Evolutionary conservation across 352 stramenopile species (phyloP), one percentile per base, ranked within the genome.

Genomic region (Phytopythium kandeliae): DNA sequence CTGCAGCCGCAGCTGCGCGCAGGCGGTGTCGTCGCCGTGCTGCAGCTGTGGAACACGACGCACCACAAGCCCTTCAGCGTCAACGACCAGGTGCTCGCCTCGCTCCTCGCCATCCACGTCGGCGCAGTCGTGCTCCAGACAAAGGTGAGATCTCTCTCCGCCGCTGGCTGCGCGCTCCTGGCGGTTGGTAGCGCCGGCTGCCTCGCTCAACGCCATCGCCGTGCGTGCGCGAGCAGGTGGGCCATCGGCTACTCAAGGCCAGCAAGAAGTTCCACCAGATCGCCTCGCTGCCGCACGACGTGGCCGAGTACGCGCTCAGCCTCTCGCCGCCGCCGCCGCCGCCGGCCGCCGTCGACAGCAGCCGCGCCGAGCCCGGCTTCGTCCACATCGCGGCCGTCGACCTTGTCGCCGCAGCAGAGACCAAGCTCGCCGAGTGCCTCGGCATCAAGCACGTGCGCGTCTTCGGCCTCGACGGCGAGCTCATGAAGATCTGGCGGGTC

Each of bases 21-120:
- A 15, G 28, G 57, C 26, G 68, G 71, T 10, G 75, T 86, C 33
- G 74, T 89, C 22, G 75, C 77, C 0, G 78, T 88, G 2, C 55
- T 91, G 22, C 76, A 79, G 50, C 72, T 58, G 28, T 91, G 77
- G 75, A 91, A 91, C 51, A 88, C 77, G 3, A 75, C 62, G 15
- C 67, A 86, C 30, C 69, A 85, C 28, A 89, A 88, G 52, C 67
- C 73, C 10, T 91, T 91, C 50, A 78, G 75, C 1, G 6, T 69
- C n/a, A 89, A 87, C 46, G 80, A 91, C 50, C 74, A 88, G 58
- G 86, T 91, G 48, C 48, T 89, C 0, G 73, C 63, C n/a, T 57
- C 59, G 12, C 51, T 91, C 0, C 55, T 89, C 15, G 74, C 66
- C 12, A 74, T 85, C 35, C 78, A 91, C 44, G 69, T 78, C 1